Evolutionary conservation across 1,284 basidiomycete species (phyloP).

Genomic region (Sporisorium reilianum): DNA sequence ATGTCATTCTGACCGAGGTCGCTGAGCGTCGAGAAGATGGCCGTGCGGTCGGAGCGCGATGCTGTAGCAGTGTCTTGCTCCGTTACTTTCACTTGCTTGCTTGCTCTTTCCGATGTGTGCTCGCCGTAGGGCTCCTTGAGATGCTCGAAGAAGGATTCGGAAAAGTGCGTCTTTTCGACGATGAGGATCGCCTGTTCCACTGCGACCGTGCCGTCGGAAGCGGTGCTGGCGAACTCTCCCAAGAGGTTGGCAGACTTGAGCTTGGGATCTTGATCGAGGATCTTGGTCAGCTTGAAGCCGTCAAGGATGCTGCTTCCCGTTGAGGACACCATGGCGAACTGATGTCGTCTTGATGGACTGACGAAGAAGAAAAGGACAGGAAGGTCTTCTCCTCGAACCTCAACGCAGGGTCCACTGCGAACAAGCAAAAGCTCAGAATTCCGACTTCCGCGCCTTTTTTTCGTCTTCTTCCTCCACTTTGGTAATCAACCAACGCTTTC

Average conservation of each 20-base stretch:
- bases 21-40: constrained; percentile 29
- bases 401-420: constrained; percentile 30
- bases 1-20: constrained; percentile 66
- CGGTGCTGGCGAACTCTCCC: constrained; percentile 22
- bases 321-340: background rate
- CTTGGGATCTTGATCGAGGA: constrained; percentile 59
- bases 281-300: constrained; percentile 53
- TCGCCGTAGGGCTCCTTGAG: background rate
- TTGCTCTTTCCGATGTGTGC: background rate
- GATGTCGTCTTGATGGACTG: background rate
- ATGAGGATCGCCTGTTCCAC: constrained; percentile 56
- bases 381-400: background rate
- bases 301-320: constrained; percentile 17
- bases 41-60: background rate
- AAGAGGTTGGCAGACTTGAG: constrained; percentile 45
- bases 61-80: background rate
- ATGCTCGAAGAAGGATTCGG: constrained; percentile 28
- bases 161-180: constrained; percentile 65
- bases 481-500: constrained; percentile 14
- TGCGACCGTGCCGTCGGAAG: background rate
- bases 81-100: constrained; percentile 6
- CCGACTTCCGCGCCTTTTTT: constrained; percentile 31
- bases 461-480: constrained; percentile 35
- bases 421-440: background rate
- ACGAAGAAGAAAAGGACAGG: background rate